Conservation (phyloP, 768 basidiomycete genomes). For the Filobasidium wieringae region DNA sequence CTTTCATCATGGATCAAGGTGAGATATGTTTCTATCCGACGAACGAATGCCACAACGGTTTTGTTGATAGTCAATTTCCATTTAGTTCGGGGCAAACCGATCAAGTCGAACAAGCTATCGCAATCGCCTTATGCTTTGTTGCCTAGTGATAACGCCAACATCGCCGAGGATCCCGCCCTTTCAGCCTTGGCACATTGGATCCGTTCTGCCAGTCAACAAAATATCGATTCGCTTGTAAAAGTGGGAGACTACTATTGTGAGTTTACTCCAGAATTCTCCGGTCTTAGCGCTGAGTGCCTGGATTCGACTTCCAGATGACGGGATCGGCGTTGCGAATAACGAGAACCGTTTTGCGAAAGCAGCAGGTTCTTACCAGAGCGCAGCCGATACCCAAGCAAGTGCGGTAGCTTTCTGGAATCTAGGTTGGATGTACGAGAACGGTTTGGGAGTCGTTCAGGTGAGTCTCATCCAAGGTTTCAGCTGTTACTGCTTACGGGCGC, state of each 20-base stretch:
- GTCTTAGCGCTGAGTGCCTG: neutral
- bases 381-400: conserved; percentile 81
- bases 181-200: conserved; percentile 88
- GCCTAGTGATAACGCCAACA: neutral
- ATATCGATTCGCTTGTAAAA: conserved; percentile 94
- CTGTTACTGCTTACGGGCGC: neutral
- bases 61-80: neutral
- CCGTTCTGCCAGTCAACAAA: conserved; percentile 81
- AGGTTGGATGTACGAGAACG: conserved; percentile 99
- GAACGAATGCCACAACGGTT: too few species aligned
- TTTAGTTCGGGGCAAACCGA: neutral
- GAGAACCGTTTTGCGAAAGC: conserved; percentile 66
- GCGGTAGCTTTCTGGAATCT: conserved; percentile 97
- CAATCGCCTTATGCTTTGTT: neutral
- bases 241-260: conserved; percentile 87
- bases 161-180: neutral
- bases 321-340: conserved; percentile 7
- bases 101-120: neutral
- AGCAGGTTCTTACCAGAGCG: conserved; percentile 84
- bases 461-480: conserved; percentile 15
- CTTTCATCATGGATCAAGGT: conserved; percentile 87
- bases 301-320: neutral
- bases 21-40: conserved; percentile 15
- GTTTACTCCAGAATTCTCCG: conserved; percentile 1
- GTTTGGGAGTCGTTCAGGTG: conserved; percentile 78